Percentiles rank a stretch among this genome's conserved stretches.
Conservation (phyloP, 2,329 filamentous ascomycete genomes). For the Colletotrichum higginsianum region DNA sequence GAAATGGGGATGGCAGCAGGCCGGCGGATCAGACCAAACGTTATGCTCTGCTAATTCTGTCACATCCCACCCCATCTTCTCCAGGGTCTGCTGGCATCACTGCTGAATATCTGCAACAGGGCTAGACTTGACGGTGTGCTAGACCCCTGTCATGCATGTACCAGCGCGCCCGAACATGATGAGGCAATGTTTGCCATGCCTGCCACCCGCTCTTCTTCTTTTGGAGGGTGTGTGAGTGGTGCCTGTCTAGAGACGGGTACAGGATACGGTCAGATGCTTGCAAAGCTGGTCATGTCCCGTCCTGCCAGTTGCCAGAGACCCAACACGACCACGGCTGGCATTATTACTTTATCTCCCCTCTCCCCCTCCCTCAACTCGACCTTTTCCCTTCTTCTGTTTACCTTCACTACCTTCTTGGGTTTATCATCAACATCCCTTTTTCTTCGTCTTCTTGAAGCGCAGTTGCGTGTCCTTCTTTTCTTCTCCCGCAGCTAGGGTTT, state of each 20-base stretch:
- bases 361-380: conserved; percentile 38
- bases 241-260: conserved; percentile 16
- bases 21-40: conserved; percentile 52
- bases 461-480: conserved; percentile 55
- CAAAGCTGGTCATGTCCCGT: conserved; percentile 36
- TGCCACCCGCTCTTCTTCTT: conserved; percentile 35
- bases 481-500: conserved; percentile 59
- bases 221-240: conserved; percentile 22
- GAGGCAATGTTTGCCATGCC: conserved; percentile 44
- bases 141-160: conserved; percentile 54
- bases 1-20: conserved; percentile 48
- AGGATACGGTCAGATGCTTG: conserved; percentile 21
- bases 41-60: conserved; percentile 53
- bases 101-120: conserved; percentile 56
- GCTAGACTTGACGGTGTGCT: conserved; percentile 55
- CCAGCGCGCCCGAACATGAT: conserved; percentile 42
- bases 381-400: conserved; percentile 46
- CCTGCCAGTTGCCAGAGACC: conserved; percentile 32
- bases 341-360: conserved; percentile 44
- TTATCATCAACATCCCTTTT: conserved; percentile 50
- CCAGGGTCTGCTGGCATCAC: conserved; percentile 44
- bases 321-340: conserved; percentile 48
- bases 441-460: conserved; percentile 58
- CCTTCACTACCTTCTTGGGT: conserved; percentile 48
- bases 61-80: conserved; percentile 52